These are phyloP conservation scores for Draba incana DNA, from an alignment of 345 rosid species.

Conservation along the genomic window DNA sequence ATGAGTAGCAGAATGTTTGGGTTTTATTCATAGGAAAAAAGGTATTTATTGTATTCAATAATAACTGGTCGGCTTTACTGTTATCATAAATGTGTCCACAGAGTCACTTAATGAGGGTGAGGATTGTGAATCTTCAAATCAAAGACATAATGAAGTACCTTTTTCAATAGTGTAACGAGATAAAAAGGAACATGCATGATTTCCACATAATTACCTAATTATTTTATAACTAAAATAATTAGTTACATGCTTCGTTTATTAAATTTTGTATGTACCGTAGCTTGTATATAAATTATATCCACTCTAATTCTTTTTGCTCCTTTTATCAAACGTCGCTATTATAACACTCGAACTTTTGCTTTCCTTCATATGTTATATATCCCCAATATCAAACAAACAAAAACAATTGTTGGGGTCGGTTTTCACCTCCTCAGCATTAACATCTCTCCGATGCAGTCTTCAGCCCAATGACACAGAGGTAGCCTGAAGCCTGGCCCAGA, in stretches of 20 bases:
- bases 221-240: slow-evolving; percentile 4
- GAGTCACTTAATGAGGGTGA: slow-evolving; percentile 38
- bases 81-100: slow-evolving; percentile 41
- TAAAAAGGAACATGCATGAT: slow-evolving; percentile 37
- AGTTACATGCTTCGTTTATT: not conserved
- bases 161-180: slow-evolving; percentile 7
- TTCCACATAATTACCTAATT: slow-evolving; percentile 37
- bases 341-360: slow-evolving; percentile 21
- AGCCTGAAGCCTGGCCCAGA: no score
- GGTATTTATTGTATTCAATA: slow-evolving; percentile 16
- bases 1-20: slow-evolving; percentile 30
- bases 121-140: slow-evolving; percentile 38
- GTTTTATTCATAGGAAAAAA: slow-evolving; percentile 28
- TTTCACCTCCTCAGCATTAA: no score
- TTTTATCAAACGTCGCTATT: slow-evolving; percentile 39
- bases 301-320: slow-evolving; percentile 40
- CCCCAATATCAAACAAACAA: slow-evolving; percentile 28
- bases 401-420: not conserved
- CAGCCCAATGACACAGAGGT: no score
- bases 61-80: slow-evolving; percentile 40
- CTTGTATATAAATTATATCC: slow-evolving; percentile 30
- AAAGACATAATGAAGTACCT: slow-evolving; percentile 17
- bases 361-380: slow-evolving; percentile 16
- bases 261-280: slow-evolving; percentile 8
- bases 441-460: no score